Evolutionary conservation across 805 yeast species (phyloP), one percentile per base, ranked within the genome.

Genomic region (Myxozyma nipponensis): DNA sequence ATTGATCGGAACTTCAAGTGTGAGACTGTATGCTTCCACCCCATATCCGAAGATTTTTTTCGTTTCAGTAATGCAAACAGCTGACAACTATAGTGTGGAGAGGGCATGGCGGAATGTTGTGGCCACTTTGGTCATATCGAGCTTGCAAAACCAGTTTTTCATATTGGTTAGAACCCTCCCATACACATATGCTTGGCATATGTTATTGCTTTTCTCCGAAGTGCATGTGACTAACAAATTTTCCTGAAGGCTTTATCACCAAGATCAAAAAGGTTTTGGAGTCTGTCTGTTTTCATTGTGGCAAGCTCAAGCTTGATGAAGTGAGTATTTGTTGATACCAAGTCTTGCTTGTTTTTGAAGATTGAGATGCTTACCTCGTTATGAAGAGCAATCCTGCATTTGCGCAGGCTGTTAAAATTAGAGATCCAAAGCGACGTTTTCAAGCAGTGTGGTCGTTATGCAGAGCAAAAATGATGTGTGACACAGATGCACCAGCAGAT

Each of bases 71-170:
- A n/a, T n/a, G n/a, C n/a, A n/a, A n/a, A n/a, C n/a, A n/a, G n/a
- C n/a, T n/a, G n/a, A n/a, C n/a, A n/a, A 28, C 13, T 7, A 28
- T 49, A 66, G 70, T 93, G 99, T 77, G 95, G 96, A 64, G 99
- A 93, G 70, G 96, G 91, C 63, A 93, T 93, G 97, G 87, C 91
- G 54, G 98, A 93, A 69, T 93, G 99, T 72, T 98, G 98, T 0
- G 99, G 99, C 53, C 99, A 93, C 73, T 93, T 93, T 71, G 99
- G 99, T 61, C 99, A 93, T 66, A 93, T 93, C 55, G 99, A 93
- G 68, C 77, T 93, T 59, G 98, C 98, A 32, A 93, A 91, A 68
- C 98, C 99, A 13, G 99, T 93, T 35, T 93, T 93, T 72, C 98
- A 93, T 69, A 88, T 93, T 68, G 98, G 96, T 63, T 42, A 32